Base-by-base conservation (phyloP, 352 stramenopile genomes). In the Globisporangium recalcitrans region DNA sequence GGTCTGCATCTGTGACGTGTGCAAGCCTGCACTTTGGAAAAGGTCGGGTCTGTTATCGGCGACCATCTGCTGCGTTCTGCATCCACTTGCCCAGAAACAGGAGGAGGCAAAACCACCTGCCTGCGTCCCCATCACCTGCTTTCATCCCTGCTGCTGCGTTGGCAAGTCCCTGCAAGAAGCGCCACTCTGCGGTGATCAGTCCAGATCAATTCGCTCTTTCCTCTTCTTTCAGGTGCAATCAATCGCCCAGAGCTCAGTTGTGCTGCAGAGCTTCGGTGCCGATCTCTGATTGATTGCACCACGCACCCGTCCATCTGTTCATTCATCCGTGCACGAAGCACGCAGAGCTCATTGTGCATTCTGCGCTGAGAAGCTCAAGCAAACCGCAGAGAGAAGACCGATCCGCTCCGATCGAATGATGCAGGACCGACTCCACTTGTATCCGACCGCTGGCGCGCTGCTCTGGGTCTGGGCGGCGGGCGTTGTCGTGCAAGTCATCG, bases 371-470 rank as follows among this genome's bases (percentile, higher is more conserved):
- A 53, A n/a, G 26, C 3, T 11, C 19, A 44, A 26, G 26, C 26
- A 46, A n/a, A 53, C 6, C n/a, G n/a, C n/a, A n/a, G n/a, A n/a
- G n/a, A 22, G 10, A 31, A 31, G 10, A 9, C 24, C 36, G 13
- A 8, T n/a, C 4, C 36, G 14, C 19, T 42, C 36, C 36, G 14
- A 42, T 7, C 14, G 3, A 51, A 47, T 3, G 4, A 72, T 83
- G 72, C 16, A 64, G 16, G 73, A 84, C 38, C 63, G 66, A 19
- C 60, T 83, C 55, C 74, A 81, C 42, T 58, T 85, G 66, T 85
- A 80, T 44, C 77, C 77, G 38, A 69, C 74, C 3, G 24, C 65
- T 32, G 59, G 62, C 48, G 59, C 70, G 44, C 58, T 83, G 47
- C 62, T 72, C 24, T 70, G 66, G 64, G 8, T 75, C 27, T 81